Percentiles rank a stretch among this genome's conserved stretches.
Conservation (phyloP, 2,329 filamentous ascomycete species). For the Nemania abortiva region DNA sequence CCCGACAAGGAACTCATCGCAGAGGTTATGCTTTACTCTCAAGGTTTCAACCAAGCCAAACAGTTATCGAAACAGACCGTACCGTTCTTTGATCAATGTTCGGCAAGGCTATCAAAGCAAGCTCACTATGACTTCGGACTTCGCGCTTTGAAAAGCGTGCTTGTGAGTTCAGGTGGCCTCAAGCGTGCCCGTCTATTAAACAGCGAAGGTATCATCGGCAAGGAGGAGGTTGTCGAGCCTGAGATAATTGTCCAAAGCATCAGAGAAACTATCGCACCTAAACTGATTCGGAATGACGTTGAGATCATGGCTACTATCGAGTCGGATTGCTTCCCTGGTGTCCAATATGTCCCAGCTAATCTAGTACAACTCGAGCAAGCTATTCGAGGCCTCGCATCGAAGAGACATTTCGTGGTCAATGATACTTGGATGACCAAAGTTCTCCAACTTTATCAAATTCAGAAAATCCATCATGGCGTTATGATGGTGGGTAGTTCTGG, state of each 20-base stretch:
- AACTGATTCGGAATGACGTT: constrained; percentile 92
- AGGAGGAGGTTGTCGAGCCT: constrained; percentile 84
- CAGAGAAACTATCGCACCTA: constrained; percentile 97
- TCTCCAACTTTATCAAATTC: constrained; percentile 96
- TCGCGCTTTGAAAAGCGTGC: constrained; percentile 96
- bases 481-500: constrained; percentile 99
- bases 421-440: constrained; percentile 98
- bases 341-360: constrained; percentile 91
- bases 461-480: constrained; percentile 97
- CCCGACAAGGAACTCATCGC: constrained; percentile 99
- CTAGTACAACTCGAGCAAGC: constrained; percentile 82
- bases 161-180: constrained; percentile 95
- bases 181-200: constrained; percentile 83
- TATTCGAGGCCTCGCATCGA: constrained; percentile 83
- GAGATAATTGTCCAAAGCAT: constrained; percentile 99
- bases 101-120: constrained; percentile 86
- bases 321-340: constrained; percentile 86
- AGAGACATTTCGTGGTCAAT: constrained; percentile 88
- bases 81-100: constrained; percentile 96
- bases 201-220: constrained; percentile 67
- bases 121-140: constrained; percentile 99
- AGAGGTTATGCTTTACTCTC: constrained; percentile 99
- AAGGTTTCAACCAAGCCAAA: constrained; percentile 98
- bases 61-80: constrained; percentile 93
- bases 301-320: constrained; percentile 89